Evolutionary conservation across 1,284 basidiomycete genomes (phyloP).

Genomic region (Peniophora sp.): DNA sequence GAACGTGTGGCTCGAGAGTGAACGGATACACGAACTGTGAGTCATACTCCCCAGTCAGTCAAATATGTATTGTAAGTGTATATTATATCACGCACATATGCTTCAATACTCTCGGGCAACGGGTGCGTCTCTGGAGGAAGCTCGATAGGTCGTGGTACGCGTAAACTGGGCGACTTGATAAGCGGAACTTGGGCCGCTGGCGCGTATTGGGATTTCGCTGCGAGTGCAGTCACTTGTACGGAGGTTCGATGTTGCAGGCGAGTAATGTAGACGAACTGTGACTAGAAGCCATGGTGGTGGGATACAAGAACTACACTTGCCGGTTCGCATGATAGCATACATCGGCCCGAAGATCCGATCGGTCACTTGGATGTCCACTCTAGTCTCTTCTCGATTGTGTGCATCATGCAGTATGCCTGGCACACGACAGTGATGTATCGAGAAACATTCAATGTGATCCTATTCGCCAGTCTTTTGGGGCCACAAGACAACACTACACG

Average conservation of each 20-base stretch:
- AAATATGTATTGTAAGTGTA: background rate
- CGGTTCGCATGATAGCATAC: no score
- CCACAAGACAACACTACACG: no score
- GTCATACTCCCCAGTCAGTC: background rate
- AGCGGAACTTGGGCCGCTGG: slow-evolving; percentile 70
- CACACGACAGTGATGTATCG: no score
- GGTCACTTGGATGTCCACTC: no score
- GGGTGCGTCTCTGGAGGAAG: slow-evolving; percentile 88
- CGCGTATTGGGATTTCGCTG: slow-evolving; percentile 51
- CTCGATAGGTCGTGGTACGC: slow-evolving; percentile 74
- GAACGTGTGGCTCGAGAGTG: slow-evolving; percentile 79
- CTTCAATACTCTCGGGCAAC: slow-evolving; percentile 78
- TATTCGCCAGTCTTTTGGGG: no score
- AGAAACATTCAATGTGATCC: no score
- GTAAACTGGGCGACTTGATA: slow-evolving; percentile 87
- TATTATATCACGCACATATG: slow-evolving; percentile 56
- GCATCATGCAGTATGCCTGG: no score
- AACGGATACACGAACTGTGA: slow-evolving; percentile 88
- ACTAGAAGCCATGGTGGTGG: no score
- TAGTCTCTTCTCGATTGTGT: no score
- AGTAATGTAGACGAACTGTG: no score
- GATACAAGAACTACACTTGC: no score
- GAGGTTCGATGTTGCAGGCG: background rate
- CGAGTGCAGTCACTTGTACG: background rate
- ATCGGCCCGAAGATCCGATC: no score